These are phyloP conservation scores for Lophiotrema nucula DNA, from an alignment of 495 filamentous ascomycete species.

Conservation along the genomic window DNA sequence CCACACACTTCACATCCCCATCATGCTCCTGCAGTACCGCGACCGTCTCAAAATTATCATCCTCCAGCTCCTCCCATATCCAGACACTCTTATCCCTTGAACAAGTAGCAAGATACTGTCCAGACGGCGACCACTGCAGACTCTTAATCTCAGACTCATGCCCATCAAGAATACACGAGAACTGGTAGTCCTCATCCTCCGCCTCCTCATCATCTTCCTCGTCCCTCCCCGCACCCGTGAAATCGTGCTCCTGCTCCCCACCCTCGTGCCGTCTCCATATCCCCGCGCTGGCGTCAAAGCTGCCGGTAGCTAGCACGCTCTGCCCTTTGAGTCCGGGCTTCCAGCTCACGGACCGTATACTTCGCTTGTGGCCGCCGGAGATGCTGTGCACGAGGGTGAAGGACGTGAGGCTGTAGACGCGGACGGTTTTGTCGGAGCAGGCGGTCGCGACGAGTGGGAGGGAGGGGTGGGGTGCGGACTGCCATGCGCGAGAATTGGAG, in stretches of 20 bases:
- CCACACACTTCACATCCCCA: slow-evolving; percentile 89
- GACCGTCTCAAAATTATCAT: slow-evolving; percentile 94
- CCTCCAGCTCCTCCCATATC: slow-evolving; percentile 96
- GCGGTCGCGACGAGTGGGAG: slow-evolving; percentile 87
- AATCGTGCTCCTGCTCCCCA: not conserved
- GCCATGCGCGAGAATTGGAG: slow-evolving; percentile 79
- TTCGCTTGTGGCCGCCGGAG: slow-evolving; percentile 84
- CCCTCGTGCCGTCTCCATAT: slow-evolving; percentile 73
- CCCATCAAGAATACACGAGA: slow-evolving; percentile 82
- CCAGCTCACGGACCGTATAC: slow-evolving; percentile 78
- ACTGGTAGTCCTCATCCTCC: slow-evolving; percentile 78
- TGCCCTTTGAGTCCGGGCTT: slow-evolving; percentile 63
- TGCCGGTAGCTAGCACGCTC: slow-evolving; percentile 82
- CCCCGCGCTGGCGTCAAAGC: slow-evolving; percentile 86
- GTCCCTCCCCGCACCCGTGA: not conserved
- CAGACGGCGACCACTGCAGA: slow-evolving; percentile 72
- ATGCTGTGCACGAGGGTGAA: slow-evolving; percentile 76
- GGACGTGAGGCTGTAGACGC: slow-evolving; percentile 79
- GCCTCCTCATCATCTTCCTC: slow-evolving; percentile 41
- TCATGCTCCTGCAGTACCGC: slow-evolving; percentile 92
- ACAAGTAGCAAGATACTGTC: slow-evolving; percentile 83
- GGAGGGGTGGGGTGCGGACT: slow-evolving; percentile 77
- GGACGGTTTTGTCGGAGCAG: slow-evolving; percentile 79
- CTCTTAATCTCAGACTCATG: slow-evolving; percentile 93
- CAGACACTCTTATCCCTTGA: slow-evolving; percentile 92